phyloP scores from a whole-genome alignment of 352 stramenopile species.

The Globisporangium mamillatum region DNA sequence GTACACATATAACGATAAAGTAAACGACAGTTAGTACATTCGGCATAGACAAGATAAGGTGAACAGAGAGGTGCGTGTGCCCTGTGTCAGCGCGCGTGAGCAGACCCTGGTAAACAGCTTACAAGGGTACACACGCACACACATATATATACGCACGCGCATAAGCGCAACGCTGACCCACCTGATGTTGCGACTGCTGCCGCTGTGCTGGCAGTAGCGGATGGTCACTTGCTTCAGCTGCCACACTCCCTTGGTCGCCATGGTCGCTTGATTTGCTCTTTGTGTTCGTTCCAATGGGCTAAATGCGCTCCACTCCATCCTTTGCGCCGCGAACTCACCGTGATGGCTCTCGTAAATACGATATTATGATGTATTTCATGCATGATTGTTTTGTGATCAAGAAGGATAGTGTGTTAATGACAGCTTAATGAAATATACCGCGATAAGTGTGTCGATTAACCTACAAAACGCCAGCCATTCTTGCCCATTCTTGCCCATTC shows the following conservation, averaged over 20 bases:
- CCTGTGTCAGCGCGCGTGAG: background rate
- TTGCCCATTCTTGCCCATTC: too few relatives aligned
- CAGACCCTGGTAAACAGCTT: background rate
- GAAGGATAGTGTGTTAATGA: too few relatives aligned
- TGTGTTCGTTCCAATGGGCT: background rate
- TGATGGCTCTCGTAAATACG: too few relatives aligned
- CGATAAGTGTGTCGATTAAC: too few relatives aligned
- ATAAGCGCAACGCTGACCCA: slow-evolving; percentile 14
- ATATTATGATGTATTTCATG: too few relatives aligned
- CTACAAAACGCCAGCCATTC: too few relatives aligned
- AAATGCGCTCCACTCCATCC: slow-evolving; percentile 13
- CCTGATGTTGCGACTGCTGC: slow-evolving; percentile 76
- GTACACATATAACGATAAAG: background rate
- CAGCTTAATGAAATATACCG: too few relatives aligned
- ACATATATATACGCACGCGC: background rate
- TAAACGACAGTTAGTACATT: background rate
- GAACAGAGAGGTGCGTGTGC: background rate
- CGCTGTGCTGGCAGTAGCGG: slow-evolving; percentile 75
- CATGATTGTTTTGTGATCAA: too few relatives aligned
- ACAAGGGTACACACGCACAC: background rate
- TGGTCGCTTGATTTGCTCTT: slow-evolving; percentile 20
- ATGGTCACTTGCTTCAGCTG: slow-evolving; percentile 80
- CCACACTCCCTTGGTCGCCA: slow-evolving; percentile 78
- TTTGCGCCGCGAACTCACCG: background rate
- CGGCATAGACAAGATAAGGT: background rate